Percentiles rank a stretch among this genome's conserved stretches.
Conservation (phyloP, 73 alveolate species). For the Paraurostyla sp. region DNA sequence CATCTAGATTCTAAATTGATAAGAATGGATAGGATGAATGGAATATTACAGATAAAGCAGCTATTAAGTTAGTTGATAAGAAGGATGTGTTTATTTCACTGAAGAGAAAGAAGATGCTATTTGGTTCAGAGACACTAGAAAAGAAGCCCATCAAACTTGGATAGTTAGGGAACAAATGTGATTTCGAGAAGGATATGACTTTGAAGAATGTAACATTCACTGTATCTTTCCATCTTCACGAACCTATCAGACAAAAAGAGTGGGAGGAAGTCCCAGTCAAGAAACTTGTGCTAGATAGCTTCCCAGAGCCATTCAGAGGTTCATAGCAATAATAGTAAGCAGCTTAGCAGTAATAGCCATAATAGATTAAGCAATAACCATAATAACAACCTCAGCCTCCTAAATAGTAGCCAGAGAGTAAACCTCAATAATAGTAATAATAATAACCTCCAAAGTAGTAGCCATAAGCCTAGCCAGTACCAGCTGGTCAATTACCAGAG, state of each 20-base stretch:
- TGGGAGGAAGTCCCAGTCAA: conserved; percentile 1
- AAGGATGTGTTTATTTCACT: conserved; percentile 1
- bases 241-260: conserved; percentile 50
- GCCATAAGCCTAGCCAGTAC: too few relatives aligned
- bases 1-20: not conserved
- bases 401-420: not conserved
- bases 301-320: conserved; percentile 50
- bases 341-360: not conserved
- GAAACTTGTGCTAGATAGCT: conserved; percentile 31
- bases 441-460: not conserved
- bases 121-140: conserved; percentile 37
- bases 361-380: not conserved
- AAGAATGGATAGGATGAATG: not conserved
- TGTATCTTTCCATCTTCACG: conserved; percentile 2
- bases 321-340: not conserved
- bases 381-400: not conserved
- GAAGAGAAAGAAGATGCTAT: conserved; percentile 12
- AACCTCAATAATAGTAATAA: too few relatives aligned
- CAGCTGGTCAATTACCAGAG: conserved; percentile 23
- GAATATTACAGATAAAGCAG: not conserved
- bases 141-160: not conserved
- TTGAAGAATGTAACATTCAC: not conserved
- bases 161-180: conserved; percentile 13
- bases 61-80: conserved; percentile 18
- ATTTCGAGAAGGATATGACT: conserved; percentile 24